Conservation (phyloP, 1,284 basidiomycete genomes). For the Lignosus rhinocerotis region DNA sequence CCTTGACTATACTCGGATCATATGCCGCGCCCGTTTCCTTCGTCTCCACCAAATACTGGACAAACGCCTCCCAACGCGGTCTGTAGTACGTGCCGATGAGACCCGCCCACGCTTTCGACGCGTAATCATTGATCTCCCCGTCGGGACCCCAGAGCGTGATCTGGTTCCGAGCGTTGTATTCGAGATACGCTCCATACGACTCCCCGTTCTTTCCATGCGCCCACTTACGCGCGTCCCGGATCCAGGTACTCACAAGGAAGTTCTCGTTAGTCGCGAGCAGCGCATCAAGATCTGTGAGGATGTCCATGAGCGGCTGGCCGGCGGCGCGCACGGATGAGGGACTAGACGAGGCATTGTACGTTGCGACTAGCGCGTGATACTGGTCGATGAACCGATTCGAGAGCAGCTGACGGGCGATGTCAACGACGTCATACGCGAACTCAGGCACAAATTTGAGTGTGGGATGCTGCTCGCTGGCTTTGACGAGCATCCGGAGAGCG, state of each 20-base stretch:
- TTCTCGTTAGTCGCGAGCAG: conserved; percentile 38
- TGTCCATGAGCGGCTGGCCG: conserved; percentile 30
- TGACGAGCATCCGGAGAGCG: conserved; percentile 37
- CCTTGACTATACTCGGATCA: conserved; percentile 28
- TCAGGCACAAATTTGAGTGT: conserved; percentile 33
- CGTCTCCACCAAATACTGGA: conserved; percentile 34
- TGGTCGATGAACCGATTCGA: conserved; percentile 40
- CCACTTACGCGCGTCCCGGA: conserved; percentile 37
- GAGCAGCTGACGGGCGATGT: conserved; percentile 43
- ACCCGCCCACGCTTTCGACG: conserved; percentile 47
- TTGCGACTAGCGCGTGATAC: conserved; percentile 34
- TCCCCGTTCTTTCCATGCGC: conserved; percentile 26
- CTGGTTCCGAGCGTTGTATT: conserved; percentile 45
- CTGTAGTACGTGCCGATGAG: conserved; percentile 42
- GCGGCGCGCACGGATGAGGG: conserved; percentile 26
- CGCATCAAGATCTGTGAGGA: conserved; percentile 39
- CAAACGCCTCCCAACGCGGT: conserved; percentile 39
- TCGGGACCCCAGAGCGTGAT: conserved; percentile 47
- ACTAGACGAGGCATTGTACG: conserved; percentile 31
- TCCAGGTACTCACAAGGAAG: conserved; percentile 42
- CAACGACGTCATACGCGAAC: conserved; percentile 45
- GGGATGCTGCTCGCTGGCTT: conserved; percentile 27
- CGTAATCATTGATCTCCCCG: conserved; percentile 46
- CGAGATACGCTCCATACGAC: conserved; percentile 39
- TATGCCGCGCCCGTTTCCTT: conserved; percentile 34